These are phyloP conservation scores for Naematelia aurantialba DNA, from an alignment of 768 basidiomycete species.

Conservation along the genomic window DNA sequence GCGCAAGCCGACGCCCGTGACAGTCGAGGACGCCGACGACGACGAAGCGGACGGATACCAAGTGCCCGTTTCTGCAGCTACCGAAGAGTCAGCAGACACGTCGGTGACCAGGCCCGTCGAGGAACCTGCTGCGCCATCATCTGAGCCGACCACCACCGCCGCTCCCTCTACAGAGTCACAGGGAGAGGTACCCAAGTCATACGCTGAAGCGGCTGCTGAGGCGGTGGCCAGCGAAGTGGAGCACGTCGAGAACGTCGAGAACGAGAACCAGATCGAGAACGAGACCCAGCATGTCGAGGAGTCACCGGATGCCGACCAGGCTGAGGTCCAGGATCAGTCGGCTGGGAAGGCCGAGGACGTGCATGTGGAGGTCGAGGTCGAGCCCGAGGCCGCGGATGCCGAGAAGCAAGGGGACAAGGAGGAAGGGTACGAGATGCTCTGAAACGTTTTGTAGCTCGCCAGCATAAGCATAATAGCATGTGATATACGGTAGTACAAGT, in stretches of 20 bases:
- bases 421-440: conserved; percentile 4
- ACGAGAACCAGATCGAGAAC: conserved; percentile 7
- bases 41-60: neutral
- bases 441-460: neutral
- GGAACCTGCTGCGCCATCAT: neutral
- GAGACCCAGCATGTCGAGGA: conserved; percentile 1
- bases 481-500: neutral
- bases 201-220: neutral
- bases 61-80: neutral
- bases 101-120: too few relatives aligned
- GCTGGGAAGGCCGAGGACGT: neutral
- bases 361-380: neutral
- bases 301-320: neutral
- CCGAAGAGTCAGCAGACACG: too few relatives aligned
- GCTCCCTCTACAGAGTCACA: too few relatives aligned
- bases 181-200: neutral
- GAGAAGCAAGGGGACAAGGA: conserved; percentile 4
- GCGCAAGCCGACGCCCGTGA: neutral
- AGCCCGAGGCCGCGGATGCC: neutral
- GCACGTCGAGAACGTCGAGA: conserved; percentile 18
- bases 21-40: neutral
- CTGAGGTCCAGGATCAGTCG: neutral
- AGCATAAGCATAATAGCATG: neutral
- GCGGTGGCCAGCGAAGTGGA: conserved; percentile 10
- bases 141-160: neutral